Evolutionary conservation across 805 yeast species (phyloP).

Genomic region (Starmerella vaccinii): DNA sequence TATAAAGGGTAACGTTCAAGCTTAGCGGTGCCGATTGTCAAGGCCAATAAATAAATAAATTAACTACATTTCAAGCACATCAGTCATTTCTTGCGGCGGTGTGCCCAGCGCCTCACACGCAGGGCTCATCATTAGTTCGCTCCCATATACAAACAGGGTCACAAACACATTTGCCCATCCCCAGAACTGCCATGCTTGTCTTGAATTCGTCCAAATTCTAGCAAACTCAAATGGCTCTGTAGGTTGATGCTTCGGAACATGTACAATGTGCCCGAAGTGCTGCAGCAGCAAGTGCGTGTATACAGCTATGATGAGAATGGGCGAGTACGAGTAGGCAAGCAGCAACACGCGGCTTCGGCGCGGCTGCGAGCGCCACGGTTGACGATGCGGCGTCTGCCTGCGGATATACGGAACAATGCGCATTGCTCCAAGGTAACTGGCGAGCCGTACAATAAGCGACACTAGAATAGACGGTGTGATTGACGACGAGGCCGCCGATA

Average conservation of each 20-base stretch:
- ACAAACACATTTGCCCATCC: conserved; percentile 87
- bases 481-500: conserved; percentile 45
- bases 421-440: conserved; percentile 82
- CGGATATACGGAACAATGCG: conserved; percentile 73
- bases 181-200: conserved; percentile 85
- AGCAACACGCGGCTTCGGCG: conserved; percentile 20
- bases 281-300: conserved; percentile 90
- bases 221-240: conserved; percentile 9
- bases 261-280: conserved; percentile 35
- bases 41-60: conserved; percentile 10
- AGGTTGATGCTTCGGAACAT: conserved; percentile 6
- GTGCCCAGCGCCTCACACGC: conserved; percentile 7
- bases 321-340: conserved; percentile 76
- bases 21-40: not conserved
- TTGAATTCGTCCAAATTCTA: conserved; percentile 33
- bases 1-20: too few species aligned
- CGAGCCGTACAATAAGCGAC: conserved; percentile 72
- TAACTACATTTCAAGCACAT: conserved; percentile 14
- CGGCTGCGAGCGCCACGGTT: conserved; percentile 9
- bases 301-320: conserved; percentile 87
- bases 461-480: conserved; percentile 71
- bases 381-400: conserved; percentile 17
- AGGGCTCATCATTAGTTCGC: conserved; percentile 43
- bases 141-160: conserved; percentile 65
- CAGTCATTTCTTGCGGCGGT: conserved; percentile 10